phyloP scores from a whole-genome alignment of 306 rosid genomes.

The Trichosanthes truncata region DNA sequence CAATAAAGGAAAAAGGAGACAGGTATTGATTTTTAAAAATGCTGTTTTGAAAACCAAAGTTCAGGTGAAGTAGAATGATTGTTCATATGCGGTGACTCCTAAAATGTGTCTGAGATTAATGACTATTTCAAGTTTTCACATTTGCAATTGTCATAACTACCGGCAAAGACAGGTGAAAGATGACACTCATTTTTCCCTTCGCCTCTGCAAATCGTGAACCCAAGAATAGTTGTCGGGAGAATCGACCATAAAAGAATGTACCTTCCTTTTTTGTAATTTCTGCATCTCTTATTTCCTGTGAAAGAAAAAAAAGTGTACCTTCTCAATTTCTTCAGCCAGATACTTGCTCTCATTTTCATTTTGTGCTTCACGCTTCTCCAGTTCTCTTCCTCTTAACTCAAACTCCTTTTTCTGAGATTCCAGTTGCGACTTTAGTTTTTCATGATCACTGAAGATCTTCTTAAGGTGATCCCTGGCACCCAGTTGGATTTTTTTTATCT shows the following conservation, averaged over 20 bases:
- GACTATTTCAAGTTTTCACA: not conserved
- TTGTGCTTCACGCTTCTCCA: slow-evolving; percentile 81
- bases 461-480: slow-evolving; percentile 85
- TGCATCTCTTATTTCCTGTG: not conserved
- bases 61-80: not conserved
- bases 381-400: slow-evolving; percentile 51
- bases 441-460: slow-evolving; percentile 69
- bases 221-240: not conserved
- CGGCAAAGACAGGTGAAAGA: not conserved
- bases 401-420: slow-evolving; percentile 75
- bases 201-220: not conserved
- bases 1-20: not conserved
- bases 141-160: not conserved
- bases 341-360: slow-evolving; percentile 74
- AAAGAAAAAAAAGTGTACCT: slow-evolving; percentile 36
- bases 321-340: slow-evolving; percentile 65
- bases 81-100: not conserved
- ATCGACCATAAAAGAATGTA: not conserved
- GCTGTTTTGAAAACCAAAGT: not conserved
- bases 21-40: not conserved
- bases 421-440: slow-evolving; percentile 63
- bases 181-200: not conserved
- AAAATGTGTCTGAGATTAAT: not conserved
- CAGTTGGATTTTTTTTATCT: slow-evolving; percentile 61
- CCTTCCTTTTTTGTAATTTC: not conserved